Evolutionary conservation across 129 eudicot genomes (phyloP).

Genomic region (Dittrichia graveolens): DNA sequence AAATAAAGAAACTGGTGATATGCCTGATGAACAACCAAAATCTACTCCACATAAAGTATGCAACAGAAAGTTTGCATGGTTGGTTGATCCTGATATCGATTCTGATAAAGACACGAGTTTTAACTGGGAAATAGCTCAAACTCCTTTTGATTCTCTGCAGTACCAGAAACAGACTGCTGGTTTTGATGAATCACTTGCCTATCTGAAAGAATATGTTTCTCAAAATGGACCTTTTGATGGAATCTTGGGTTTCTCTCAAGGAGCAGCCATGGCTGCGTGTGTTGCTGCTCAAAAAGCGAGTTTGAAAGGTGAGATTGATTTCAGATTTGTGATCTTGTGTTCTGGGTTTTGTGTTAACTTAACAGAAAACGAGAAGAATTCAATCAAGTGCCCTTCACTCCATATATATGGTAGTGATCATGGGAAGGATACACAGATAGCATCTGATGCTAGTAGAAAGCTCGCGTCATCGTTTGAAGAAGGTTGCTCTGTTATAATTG

Average conservation of each 20-base stretch:
- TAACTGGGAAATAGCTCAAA: slow-evolving; percentile 61
- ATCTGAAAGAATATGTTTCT: slow-evolving; percentile 50
- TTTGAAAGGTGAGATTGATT: slow-evolving; percentile 54
- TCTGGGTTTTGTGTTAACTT: slow-evolving; percentile 80
- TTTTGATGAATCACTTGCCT: slow-evolving; percentile 60
- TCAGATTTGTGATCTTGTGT: slow-evolving; percentile 76
- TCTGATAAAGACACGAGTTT: slow-evolving; percentile 19
- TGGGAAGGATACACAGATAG: slow-evolving; percentile 83
- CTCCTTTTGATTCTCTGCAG: slow-evolving; percentile 75
- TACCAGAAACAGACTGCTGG: slow-evolving; percentile 84
- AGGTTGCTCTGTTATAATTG: slow-evolving; percentile 64
- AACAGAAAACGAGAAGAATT: slow-evolving; percentile 33
- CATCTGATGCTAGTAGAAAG: slow-evolving; percentile 58
- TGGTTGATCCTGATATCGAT: slow-evolving; percentile 45
- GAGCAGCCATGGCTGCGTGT: slow-evolving; percentile 95
- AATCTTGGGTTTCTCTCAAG: slow-evolving; percentile 94
- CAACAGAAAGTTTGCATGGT: slow-evolving; percentile 82
- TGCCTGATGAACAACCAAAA: slow-evolving; percentile 6
- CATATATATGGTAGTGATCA: slow-evolving; percentile 73
- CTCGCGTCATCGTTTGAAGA: slow-evolving; percentile 73
- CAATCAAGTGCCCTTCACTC: slow-evolving; percentile 78
- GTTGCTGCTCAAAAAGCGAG: slow-evolving; percentile 50
- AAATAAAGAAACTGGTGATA: slow-evolving; percentile 23
- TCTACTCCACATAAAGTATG: slow-evolving; percentile 52
- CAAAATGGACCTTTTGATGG: slow-evolving; percentile 81